These are phyloP conservation scores for Talinum fruticosum DNA, from an alignment of 148 eudicot genomes.

Conservation along the genomic window DNA sequence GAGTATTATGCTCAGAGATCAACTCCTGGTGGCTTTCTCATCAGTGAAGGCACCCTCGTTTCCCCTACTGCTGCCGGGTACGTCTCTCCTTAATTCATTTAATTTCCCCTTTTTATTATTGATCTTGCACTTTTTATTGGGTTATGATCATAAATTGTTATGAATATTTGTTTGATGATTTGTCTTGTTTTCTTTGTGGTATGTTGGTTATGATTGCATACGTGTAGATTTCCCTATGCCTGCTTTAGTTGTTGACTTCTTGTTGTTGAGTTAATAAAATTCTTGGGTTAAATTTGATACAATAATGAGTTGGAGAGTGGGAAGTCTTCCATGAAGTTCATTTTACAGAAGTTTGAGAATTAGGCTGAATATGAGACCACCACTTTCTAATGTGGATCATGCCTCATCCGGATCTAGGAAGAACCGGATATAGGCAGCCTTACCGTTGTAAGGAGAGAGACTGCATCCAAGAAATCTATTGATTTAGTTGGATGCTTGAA, in stretches of 20 bases:
- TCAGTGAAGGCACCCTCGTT: constrained; percentile 78
- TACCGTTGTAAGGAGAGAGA: too few relatives aligned
- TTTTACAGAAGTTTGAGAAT: background rate
- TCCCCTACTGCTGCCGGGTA: constrained; percentile 90
- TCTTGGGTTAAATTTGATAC: background rate
- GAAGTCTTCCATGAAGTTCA: background rate
- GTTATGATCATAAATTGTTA: background rate
- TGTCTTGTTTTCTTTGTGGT: background rate
- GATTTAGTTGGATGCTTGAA: background rate
- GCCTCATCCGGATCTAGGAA: too few relatives aligned
- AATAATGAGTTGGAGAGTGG: background rate
- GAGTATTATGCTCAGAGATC: constrained; percentile 83
- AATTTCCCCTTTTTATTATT: background rate
- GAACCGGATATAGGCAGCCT: too few relatives aligned
- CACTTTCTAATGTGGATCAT: too few relatives aligned
- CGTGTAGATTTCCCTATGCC: background rate
- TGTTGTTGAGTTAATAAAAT: background rate
- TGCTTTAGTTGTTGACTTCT: background rate
- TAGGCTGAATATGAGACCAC: too few relatives aligned
- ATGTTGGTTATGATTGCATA: too few relatives aligned
- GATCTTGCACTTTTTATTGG: background rate
- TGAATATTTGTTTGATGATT: background rate
- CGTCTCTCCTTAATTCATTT: background rate
- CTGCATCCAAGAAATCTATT: too few relatives aligned
- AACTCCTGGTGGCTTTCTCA: constrained; percentile 77